phyloP scores from a whole-genome alignment of 2,329 filamentous ascomycete species.

The Aspergillus glaucus region DNA sequence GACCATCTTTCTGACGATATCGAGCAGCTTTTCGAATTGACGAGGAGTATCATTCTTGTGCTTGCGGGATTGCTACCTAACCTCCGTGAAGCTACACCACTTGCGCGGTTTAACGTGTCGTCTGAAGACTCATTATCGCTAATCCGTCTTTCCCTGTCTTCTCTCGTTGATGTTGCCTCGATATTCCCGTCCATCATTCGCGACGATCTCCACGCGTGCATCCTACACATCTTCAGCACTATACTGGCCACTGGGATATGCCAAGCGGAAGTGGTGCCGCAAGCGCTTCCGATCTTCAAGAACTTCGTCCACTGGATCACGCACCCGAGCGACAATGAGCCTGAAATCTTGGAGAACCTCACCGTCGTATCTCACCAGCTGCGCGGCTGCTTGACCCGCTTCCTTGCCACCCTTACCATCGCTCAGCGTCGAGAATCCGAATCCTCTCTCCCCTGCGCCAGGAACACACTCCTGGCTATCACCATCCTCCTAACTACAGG shows the following conservation, averaged over 20 bases:
- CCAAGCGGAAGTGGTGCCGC: constrained; percentile 81
- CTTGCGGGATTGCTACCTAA: constrained; percentile 83
- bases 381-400: constrained; percentile 73
- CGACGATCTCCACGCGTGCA: constrained; percentile 90
- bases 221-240: constrained; percentile 92
- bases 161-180: constrained; percentile 87
- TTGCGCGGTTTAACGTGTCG: constrained; percentile 68
- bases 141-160: constrained; percentile 72
- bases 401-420: constrained; percentile 62
- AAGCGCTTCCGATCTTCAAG: constrained; percentile 84
- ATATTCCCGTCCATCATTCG: constrained; percentile 97
- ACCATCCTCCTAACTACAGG: constrained; percentile 85
- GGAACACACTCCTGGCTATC: constrained; percentile 81
- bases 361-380: constrained; percentile 61
- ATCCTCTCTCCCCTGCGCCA: constrained; percentile 78
- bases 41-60: constrained; percentile 90
- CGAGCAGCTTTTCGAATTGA: constrained; percentile 94
- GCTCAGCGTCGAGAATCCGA: constrained; percentile 53
- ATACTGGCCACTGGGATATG: constrained; percentile 82
- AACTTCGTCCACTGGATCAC: constrained; percentile 78
- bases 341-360: constrained; percentile 27
- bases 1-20: constrained; percentile 92
- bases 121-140: constrained; percentile 75
- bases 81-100: constrained; percentile 47
- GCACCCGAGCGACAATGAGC: constrained; percentile 14